Percentiles rank a stretch among this genome's conserved stretches.
These are phyloP conservation scores for Lepiota brunneoincarnata DNA, from an alignment of 768 basidiomycete species.

Conservation along the genomic window DNA sequence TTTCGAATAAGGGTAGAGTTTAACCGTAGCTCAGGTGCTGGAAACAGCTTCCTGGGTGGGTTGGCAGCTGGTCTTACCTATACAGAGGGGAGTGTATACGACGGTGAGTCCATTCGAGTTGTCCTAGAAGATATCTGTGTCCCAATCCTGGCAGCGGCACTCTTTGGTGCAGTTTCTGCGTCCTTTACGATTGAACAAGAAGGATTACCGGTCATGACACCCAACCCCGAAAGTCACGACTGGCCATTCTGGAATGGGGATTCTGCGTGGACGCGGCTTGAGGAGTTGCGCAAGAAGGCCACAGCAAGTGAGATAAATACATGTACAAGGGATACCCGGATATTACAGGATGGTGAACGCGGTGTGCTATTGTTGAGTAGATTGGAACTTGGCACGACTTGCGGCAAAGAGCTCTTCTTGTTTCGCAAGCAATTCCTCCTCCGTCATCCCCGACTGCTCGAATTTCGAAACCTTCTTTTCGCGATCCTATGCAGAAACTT, in stretches of 20 bases:
- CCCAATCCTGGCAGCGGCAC: slow-evolving; percentile 44
- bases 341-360: slow-evolving; percentile 30
- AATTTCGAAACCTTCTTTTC: slow-evolving; percentile 92
- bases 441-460: slow-evolving; percentile 83
- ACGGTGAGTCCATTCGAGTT: slow-evolving; percentile 46
- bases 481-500: slow-evolving; percentile 56
- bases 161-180: slow-evolving; percentile 80
- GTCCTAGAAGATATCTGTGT: neutral
- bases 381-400: slow-evolving; percentile 77
- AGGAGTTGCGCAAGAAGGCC: slow-evolving; percentile 45
- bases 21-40: slow-evolving; percentile 61
- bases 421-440: slow-evolving; percentile 83
- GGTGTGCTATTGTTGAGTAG: slow-evolving; percentile 47
- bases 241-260: slow-evolving; percentile 69
- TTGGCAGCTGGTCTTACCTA: slow-evolving; percentile 69
- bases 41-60: slow-evolving; percentile 86
- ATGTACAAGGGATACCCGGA: slow-evolving; percentile 31
- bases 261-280: slow-evolving; percentile 54
- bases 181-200: slow-evolving; percentile 82
- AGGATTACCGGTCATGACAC: slow-evolving; percentile 60
- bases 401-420: slow-evolving; percentile 95
- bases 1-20: slow-evolving; percentile 4
- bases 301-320: slow-evolving; percentile 29
- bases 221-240: slow-evolving; percentile 19
- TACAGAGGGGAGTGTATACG: slow-evolving; percentile 53